Conservation (phyloP, 164 flowering plant genomes). For the Chloranthus sessilifolius region DNA sequence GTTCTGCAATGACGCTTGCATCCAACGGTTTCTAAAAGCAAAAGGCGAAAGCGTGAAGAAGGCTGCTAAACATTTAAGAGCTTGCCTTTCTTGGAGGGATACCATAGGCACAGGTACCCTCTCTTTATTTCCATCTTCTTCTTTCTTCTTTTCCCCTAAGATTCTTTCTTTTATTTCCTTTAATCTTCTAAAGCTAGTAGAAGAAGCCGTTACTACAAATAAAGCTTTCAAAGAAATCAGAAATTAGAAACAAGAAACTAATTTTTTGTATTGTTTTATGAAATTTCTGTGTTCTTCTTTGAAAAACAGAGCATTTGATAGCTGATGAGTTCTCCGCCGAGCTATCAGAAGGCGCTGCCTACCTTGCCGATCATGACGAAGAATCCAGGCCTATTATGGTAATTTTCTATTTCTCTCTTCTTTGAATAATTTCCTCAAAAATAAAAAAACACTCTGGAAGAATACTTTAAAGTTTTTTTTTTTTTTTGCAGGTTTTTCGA, state of each 20-base stretch:
- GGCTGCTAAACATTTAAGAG: constrained; percentile 75
- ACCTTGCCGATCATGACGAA: constrained; percentile 83
- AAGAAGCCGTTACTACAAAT: constrained; percentile 23
- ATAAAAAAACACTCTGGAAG: not conserved
- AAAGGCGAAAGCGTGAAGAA: constrained; percentile 91
- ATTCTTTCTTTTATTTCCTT: constrained; percentile 42
- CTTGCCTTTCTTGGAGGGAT: constrained; percentile 91
- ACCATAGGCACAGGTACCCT: constrained; percentile 69
- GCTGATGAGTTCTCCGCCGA: constrained; percentile 97
- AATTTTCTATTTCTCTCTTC: constrained; percentile 10
- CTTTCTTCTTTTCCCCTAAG: constrained; percentile 6
- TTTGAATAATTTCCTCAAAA: not conserved
- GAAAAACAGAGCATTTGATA: constrained; percentile 57
- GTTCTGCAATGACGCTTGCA: constrained; percentile 75
- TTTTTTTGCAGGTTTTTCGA: constrained; percentile 63
- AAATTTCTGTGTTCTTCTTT: not conserved
- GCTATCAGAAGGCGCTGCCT: constrained; percentile 91
- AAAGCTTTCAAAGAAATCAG: constrained; percentile 5
- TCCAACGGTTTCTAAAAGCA: constrained; percentile 71
- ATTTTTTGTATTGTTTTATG: not conserved
- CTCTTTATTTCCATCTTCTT: constrained; percentile 15
- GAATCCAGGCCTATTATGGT: constrained; percentile 88
- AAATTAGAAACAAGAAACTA: constrained; percentile 2
- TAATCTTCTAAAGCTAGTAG: constrained; percentile 4
- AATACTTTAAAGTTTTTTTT: not conserved